Conservation (phyloP, 495 filamentous ascomycete genomes). For the Tetracladium setigerum region DNA sequence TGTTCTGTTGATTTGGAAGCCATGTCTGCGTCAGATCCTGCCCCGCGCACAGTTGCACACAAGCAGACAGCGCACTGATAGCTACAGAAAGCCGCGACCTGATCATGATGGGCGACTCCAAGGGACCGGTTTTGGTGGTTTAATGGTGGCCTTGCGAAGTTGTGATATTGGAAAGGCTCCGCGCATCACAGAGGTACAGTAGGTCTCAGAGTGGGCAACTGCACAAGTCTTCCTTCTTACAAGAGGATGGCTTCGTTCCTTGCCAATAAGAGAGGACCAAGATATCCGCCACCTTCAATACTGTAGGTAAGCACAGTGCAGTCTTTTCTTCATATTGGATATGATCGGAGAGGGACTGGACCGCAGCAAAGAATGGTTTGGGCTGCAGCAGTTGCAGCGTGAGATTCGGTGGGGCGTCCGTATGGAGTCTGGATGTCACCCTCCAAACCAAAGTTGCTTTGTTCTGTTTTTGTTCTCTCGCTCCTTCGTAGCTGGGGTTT, state of each 20-base stretch:
- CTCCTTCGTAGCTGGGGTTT: too few species aligned
- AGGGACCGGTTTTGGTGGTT: too few species aligned
- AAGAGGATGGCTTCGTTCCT: not conserved
- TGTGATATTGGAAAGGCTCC: conserved; percentile 12
- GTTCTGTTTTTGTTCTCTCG: too few species aligned
- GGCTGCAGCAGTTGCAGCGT: too few species aligned
- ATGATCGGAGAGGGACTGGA: not conserved
- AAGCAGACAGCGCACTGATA: not conserved
- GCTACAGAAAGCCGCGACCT: conserved; percentile 1
- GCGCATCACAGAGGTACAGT: not conserved
- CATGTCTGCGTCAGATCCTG: conserved; percentile 26
- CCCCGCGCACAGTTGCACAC: conserved; percentile 9
- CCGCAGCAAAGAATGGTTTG: too few species aligned
- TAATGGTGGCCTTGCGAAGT: not conserved
- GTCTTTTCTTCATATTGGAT: not conserved
- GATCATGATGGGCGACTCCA: conserved; percentile 7
- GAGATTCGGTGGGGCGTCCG: too few species aligned
- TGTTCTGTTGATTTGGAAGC: conserved; percentile 35
- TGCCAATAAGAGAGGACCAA: conserved; percentile 1
- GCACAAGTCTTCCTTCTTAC: too few species aligned
- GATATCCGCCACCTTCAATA: conserved; percentile 4
- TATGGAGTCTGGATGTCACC: too few species aligned
- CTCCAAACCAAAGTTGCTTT: too few species aligned
- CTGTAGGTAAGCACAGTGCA: not conserved
- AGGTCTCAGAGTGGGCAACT: too few species aligned